phyloP scores from a whole-genome alignment of 2,329 filamentous ascomycete species.

The Hirsutella rhossiliensis region DNA sequence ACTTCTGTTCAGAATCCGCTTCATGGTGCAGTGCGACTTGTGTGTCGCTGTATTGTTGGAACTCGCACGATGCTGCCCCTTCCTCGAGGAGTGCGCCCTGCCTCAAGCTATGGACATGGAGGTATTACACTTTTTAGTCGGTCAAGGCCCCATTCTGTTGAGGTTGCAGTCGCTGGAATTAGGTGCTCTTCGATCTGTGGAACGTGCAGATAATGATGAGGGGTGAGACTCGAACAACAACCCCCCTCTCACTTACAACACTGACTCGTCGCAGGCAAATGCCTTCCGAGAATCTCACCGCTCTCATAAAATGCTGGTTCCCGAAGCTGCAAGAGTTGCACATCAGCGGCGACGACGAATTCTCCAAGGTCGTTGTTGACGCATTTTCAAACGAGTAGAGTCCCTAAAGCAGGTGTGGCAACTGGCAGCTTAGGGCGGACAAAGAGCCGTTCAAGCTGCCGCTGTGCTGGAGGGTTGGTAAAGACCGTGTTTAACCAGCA shows the following conservation, averaged over 20 bases:
- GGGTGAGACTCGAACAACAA: background rate
- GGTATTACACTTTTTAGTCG: background rate
- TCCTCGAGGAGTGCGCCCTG: background rate
- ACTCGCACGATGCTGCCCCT: background rate
- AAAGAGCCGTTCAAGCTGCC: too few species aligned
- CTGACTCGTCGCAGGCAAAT: background rate
- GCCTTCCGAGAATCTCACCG: background rate
- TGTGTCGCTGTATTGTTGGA: background rate
- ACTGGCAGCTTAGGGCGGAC: too few species aligned
- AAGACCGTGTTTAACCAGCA: too few species aligned
- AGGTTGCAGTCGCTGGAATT: background rate
- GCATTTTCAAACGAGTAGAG: background rate
- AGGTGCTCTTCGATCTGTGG: background rate
- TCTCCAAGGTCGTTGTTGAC: background rate
- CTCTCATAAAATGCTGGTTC: background rate
- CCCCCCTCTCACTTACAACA: background rate
- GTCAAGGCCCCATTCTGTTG: background rate
- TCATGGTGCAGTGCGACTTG: background rate
- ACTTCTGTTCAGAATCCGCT: background rate
- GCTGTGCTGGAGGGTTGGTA: too few species aligned
- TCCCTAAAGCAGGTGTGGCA: too few species aligned
- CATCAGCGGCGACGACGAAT: background rate
- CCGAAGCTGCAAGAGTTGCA: background rate
- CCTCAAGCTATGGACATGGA: background rate
- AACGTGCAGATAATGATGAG: background rate